phyloP scores from a whole-genome alignment of 2,329 filamentous ascomycete genomes.

The Neopestalotiopsis rosae region DNA sequence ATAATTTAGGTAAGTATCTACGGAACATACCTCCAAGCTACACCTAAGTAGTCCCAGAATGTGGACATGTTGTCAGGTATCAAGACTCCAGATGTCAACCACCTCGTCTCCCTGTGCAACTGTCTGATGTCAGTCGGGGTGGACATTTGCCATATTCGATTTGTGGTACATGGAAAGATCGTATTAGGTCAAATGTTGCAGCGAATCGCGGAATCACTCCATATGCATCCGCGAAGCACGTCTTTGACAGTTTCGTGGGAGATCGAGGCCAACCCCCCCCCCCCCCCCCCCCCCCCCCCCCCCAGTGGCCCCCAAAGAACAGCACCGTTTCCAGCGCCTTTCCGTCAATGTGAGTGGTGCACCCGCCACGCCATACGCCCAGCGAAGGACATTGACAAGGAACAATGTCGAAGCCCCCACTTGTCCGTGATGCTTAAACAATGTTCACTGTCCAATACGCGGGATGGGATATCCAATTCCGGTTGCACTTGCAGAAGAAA shows the following conservation, averaged over 20 bases:
- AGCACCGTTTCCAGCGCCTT: neutral
- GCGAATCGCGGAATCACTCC: neutral
- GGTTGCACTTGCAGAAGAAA: neutral
- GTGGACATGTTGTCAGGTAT: neutral
- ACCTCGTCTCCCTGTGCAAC: neutral
- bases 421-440: neutral
- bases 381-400: too few relatives aligned
- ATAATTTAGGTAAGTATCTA: too few relatives aligned
- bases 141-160: neutral
- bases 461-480: constrained; percentile 15
- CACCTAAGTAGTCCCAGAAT: too few relatives aligned
- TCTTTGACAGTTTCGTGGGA: neutral
- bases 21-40: too few relatives aligned
- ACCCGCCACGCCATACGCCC: neutral
- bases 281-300: neutral
- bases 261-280: neutral
- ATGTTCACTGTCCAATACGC: neutral
- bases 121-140: neutral
- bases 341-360: neutral
- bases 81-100: neutral
- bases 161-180: neutral
- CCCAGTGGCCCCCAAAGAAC: neutral
- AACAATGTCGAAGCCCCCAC: neutral
- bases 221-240: neutral
- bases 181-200: neutral